Evolutionary conservation across 2,329 filamentous ascomycete species (phyloP), one percentile per base, ranked within the genome.

Genomic region (Curvularia lunata): DNA sequence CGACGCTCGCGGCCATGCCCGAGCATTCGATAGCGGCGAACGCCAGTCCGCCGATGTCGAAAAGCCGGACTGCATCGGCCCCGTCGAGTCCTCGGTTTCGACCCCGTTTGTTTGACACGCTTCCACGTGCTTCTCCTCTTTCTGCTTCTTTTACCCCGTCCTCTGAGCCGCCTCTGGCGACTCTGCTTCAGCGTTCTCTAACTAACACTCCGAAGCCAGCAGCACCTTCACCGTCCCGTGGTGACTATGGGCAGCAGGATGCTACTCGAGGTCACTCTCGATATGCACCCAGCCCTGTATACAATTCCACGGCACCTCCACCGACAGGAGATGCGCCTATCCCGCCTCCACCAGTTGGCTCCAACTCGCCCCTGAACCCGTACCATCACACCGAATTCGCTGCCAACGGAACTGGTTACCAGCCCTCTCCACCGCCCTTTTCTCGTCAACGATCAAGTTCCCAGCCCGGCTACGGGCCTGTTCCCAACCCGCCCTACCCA

Each of bases 121-220:
- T 72, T 62, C 64, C 62, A 58, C 61, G 59, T 48, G 67, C 65
- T 56, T 73, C 74, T 59, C 71, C 74, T 12, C 57, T 76, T 52
- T 62, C 63, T 52, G 64, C 66, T 54, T 50, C 64, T 56, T 75
- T 75, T 52, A 66, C 66, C 58, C 73, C 73, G 7, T 75, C 74
- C 59, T 73, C 70, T 52, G 72, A 75, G 56, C 73, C 74, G 64
- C 74, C 73, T 66, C 62, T 74, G 59, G 74, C 74, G 48, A 64
- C 72, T 25, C 52, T 75, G 40, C 62, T 75, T 48, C 67, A 65
- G 41, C 69, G 64, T 32, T 63, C 74, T 58, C 56, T 54, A 46
- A 74, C 74, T 76, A 70, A 76, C 69, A 52, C 69, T 25, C 66
- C 64, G 30, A 70, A 75, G 71, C 67, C 70, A 56, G 53, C 70